Evolutionary conservation across 495 filamentous ascomycete genomes (phyloP).

Genomic region (Neurospora africana): DNA sequence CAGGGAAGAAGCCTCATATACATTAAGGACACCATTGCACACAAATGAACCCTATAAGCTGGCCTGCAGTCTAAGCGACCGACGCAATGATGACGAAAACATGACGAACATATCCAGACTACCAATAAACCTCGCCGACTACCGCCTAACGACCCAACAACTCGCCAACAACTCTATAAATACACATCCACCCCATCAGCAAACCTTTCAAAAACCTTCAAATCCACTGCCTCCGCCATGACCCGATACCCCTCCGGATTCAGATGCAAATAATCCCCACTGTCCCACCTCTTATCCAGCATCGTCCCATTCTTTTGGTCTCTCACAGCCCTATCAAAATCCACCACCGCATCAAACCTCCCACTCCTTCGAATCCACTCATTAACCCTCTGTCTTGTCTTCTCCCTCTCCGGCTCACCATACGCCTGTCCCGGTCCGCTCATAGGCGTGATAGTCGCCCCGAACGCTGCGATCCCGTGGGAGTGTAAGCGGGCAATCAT

Average conservation of each 20-base stretch:
- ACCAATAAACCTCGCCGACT: not conserved
- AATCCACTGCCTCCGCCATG: constrained; percentile 45
- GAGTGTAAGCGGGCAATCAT: constrained; percentile 43
- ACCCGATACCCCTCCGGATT: constrained; percentile 46
- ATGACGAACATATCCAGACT: not conserved
- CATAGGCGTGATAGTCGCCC: constrained; percentile 57
- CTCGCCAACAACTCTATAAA: constrained; percentile 2
- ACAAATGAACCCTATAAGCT: not conserved
- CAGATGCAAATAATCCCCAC: constrained; percentile 56
- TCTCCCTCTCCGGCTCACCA: constrained; percentile 36
- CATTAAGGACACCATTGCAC: not conserved
- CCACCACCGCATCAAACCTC: constrained; percentile 50
- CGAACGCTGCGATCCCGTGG: constrained; percentile 42
- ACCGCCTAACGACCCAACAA: not conserved
- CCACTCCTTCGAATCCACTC: constrained; percentile 46
- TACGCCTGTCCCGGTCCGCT: constrained; percentile 33
- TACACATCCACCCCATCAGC: constrained; percentile 10
- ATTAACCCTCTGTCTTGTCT: constrained; percentile 47
- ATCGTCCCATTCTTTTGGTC: constrained; percentile 33
- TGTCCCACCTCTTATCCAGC: constrained; percentile 39
- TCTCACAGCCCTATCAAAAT: constrained; percentile 47
- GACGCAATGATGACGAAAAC: not conserved
- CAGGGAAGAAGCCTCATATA: not conserved
- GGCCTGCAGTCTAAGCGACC: not conserved
- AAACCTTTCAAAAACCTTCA: constrained; percentile 35